phyloP scores from a whole-genome alignment of 2,329 filamentous ascomycete genomes.

The Domatiomyces globalis region DNA sequence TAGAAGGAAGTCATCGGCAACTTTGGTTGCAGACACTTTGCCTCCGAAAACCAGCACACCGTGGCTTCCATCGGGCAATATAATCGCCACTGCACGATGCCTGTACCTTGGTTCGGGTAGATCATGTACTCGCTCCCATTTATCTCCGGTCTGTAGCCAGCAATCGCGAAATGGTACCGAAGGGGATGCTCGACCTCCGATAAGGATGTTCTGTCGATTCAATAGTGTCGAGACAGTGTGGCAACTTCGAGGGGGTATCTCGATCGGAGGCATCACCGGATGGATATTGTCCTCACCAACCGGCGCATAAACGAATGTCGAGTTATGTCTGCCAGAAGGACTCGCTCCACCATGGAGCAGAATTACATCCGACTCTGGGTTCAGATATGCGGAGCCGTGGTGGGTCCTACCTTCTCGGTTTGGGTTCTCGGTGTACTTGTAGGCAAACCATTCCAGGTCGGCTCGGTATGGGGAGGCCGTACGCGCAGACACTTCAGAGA shows the following conservation, averaged over 20 bases:
- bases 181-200: slow-evolving; percentile 68
- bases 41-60: slow-evolving; percentile 48
- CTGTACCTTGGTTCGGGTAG: slow-evolving; percentile 62
- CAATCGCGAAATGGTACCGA: slow-evolving; percentile 54
- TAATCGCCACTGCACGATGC: slow-evolving; percentile 48
- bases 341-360: slow-evolving; percentile 31
- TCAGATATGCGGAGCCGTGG: slow-evolving; percentile 41
- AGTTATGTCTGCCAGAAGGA: slow-evolving; percentile 34
- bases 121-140: slow-evolving; percentile 51
- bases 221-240: slow-evolving; percentile 59
- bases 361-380: slow-evolving; percentile 27
- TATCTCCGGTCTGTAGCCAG: slow-evolving; percentile 52
- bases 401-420: slow-evolving; percentile 38
- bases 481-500: slow-evolving; percentile 16
- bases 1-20: slow-evolving; percentile 41
- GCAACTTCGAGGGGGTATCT: slow-evolving; percentile 45
- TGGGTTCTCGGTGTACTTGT: slow-evolving; percentile 26
- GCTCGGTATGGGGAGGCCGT: slow-evolving; percentile 14
- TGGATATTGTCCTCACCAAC: slow-evolving; percentile 33
- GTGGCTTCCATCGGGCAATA: slow-evolving; percentile 24
- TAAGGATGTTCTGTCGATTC: slow-evolving; percentile 46
- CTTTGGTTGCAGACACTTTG: slow-evolving; percentile 35
- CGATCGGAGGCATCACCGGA: slow-evolving; percentile 30
- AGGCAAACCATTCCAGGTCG: slow-evolving; percentile 13
- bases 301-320: slow-evolving; percentile 35